Conservation (phyloP, 2,329 filamentous ascomycete species). For the Stemphylium lycopersici region DNA sequence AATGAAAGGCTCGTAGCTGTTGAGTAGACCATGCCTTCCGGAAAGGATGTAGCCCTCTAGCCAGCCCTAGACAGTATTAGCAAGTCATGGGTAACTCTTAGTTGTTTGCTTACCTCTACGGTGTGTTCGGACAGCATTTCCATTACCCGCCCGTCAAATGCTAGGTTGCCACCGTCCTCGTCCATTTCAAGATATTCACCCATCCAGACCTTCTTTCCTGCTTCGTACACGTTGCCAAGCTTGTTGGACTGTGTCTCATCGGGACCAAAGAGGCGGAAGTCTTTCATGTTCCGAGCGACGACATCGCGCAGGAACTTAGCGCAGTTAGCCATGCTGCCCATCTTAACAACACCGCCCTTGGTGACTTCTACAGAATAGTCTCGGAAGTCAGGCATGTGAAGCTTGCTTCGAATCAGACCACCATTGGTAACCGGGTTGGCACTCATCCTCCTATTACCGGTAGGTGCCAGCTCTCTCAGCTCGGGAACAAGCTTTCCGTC, state of each 20-base stretch:
- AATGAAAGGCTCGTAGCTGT: conserved; percentile 83
- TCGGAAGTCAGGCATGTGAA: conserved; percentile 73
- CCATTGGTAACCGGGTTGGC: conserved; percentile 79
- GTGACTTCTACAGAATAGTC: conserved; percentile 69
- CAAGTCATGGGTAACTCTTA: neutral
- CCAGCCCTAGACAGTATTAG: conserved; percentile 56
- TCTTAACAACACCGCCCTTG: conserved; percentile 62
- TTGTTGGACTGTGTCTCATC: conserved; percentile 87
- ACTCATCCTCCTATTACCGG: conserved; percentile 72
- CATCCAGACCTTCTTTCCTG: conserved; percentile 80
- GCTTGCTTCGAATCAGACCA: conserved; percentile 68
- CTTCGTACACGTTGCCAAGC: conserved; percentile 72
- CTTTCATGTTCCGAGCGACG: conserved; percentile 66
- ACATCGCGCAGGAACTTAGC: conserved; percentile 71
- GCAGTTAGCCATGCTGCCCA: conserved; percentile 73
- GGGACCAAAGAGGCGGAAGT: conserved; percentile 78
- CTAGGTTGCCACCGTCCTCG: conserved; percentile 73
- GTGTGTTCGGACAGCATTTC: conserved; percentile 86
- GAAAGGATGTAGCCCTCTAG: conserved; percentile 79
- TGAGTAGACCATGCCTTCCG: conserved; percentile 76
- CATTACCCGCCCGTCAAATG: conserved; percentile 74
- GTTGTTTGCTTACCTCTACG: conserved; percentile 59
- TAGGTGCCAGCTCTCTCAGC: conserved; percentile 68
- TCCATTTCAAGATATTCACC: conserved; percentile 80
- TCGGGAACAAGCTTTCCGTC: conserved; percentile 68